Percentiles rank a stretch among this genome's conserved stretches.
phyloP scores from a whole-genome alignment of 371 early-diverging fungal species.

The Rhizopus arrhizus region DNA sequence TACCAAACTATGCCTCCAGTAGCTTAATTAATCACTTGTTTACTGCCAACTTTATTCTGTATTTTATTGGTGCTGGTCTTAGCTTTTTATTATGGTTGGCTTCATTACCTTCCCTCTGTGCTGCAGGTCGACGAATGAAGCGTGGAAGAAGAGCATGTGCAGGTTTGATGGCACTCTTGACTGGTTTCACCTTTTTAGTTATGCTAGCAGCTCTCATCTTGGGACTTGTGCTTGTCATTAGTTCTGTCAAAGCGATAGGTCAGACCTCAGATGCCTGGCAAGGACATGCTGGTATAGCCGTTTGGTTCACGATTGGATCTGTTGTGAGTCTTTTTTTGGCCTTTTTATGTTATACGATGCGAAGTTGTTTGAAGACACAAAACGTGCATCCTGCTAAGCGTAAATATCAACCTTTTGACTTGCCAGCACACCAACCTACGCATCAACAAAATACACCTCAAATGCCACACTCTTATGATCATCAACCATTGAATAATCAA shows the following conservation, averaged over 20 bases:
- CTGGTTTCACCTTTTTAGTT: constrained; percentile 28
- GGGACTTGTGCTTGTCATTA: constrained; percentile 26
- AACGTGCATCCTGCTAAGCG: background rate
- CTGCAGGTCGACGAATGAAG: constrained; percentile 15
- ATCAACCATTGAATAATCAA: background rate
- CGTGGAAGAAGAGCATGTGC: constrained; percentile 5
- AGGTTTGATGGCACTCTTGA: constrained; percentile 15
- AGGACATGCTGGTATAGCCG: constrained; percentile 31
- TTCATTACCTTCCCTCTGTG: constrained; percentile 21
- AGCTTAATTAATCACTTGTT: constrained; percentile 18
- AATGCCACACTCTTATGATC: background rate
- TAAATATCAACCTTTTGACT: background rate
- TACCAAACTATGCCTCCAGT: constrained; percentile 21
- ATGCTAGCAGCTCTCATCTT: constrained; percentile 31
- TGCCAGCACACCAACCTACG: background rate
- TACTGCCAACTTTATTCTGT: constrained; percentile 34
- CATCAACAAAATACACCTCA: background rate
- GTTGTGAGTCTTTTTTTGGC: constrained; percentile 19
- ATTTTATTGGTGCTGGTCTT: constrained; percentile 30
- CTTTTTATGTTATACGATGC: constrained; percentile 9
- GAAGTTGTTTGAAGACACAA: constrained; percentile 13
- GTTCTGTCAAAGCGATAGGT: constrained; percentile 16
- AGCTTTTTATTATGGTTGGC: constrained; percentile 36
- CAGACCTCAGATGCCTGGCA: constrained; percentile 20
- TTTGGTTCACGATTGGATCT: constrained; percentile 38